These are phyloP conservation scores for Marasmius sp. DNA, from an alignment of 1,284 basidiomycete genomes.

Conservation along the genomic window DNA sequence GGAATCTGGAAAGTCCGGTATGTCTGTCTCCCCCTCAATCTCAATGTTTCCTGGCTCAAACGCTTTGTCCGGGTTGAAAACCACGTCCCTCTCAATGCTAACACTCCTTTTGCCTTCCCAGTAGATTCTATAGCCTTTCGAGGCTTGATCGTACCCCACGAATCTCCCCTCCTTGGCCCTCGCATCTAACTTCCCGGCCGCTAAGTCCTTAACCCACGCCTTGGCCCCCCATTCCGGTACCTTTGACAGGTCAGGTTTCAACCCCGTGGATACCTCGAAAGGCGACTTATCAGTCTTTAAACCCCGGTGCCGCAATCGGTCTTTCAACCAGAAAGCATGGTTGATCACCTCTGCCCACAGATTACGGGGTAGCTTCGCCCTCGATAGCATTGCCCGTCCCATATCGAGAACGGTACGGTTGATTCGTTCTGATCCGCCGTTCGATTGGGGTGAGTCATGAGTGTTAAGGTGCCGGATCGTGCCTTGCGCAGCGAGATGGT, in stretches of 20 bases:
- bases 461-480: conserved; percentile 28
- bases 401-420: conserved; percentile 30
- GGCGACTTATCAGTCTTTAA: conserved; percentile 26
- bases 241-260: conserved; percentile 26
- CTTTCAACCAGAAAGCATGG: conserved; percentile 30
- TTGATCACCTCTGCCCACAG: conserved; percentile 32
- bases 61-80: conserved; percentile 20
- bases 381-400: conserved; percentile 23
- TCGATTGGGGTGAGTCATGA: conserved; percentile 35
- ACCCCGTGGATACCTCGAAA: conserved; percentile 21
- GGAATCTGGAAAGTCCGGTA: background rate
- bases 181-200: conserved; percentile 27
- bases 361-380: conserved; percentile 22
- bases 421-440: conserved; percentile 31
- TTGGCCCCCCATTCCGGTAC: conserved; percentile 22
- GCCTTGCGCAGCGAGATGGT: conserved; percentile 24
- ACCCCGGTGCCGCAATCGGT: conserved; percentile 27
- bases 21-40: conserved; percentile 27
- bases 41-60: conserved; percentile 13
- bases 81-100: conserved; percentile 32
- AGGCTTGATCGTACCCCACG: conserved; percentile 28
- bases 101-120: conserved; percentile 30
- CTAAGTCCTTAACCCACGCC: conserved; percentile 20
- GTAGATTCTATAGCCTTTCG: conserved; percentile 32
- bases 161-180: conserved; percentile 25